Conservation (phyloP, 2,329 filamentous ascomycete species). For the Cercospora sp. region DNA sequence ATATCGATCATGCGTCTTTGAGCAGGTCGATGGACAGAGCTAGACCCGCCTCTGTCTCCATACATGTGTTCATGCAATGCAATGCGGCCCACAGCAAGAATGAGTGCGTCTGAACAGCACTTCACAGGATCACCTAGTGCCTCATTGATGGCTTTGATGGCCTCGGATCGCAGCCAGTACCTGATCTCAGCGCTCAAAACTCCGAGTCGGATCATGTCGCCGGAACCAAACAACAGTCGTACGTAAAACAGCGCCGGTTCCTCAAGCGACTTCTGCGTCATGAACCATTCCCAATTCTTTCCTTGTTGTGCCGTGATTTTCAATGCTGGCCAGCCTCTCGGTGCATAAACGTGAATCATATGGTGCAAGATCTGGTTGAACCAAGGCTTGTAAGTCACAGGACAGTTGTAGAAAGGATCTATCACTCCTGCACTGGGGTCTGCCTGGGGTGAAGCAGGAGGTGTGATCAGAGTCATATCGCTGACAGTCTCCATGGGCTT, state of each 20-base stretch:
- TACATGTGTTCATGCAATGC: slow-evolving; percentile 40
- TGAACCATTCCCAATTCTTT: slow-evolving; percentile 37
- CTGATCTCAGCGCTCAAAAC: slow-evolving; percentile 28
- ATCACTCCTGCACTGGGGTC: slow-evolving; percentile 20
- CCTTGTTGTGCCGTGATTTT: slow-evolving; percentile 36
- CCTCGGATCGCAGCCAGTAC: slow-evolving; percentile 35
- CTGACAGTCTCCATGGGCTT: slow-evolving; percentile 17
- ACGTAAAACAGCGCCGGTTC: slow-evolving; percentile 41
- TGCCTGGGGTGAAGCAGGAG: slow-evolving; percentile 23
- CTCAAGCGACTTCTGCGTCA: slow-evolving; percentile 37
- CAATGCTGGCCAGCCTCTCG: slow-evolving; percentile 39
- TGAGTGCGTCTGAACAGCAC: slow-evolving; percentile 30
- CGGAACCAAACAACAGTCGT: slow-evolving; percentile 38
- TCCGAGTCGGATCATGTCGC: slow-evolving; percentile 35
- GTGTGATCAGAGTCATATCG: slow-evolving; percentile 26
- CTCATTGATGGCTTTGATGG: slow-evolving; percentile 36
- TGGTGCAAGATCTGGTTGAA: slow-evolving; percentile 38
- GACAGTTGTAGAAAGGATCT: slow-evolving; percentile 39
- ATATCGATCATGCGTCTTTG: slow-evolving; percentile 39
- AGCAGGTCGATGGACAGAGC: slow-evolving; percentile 37
- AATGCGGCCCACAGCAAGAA: slow-evolving; percentile 39
- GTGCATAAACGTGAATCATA: slow-evolving; percentile 40
- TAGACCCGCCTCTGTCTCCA: slow-evolving; percentile 36
- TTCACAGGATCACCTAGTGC: slow-evolving; percentile 28
- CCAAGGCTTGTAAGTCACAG: slow-evolving; percentile 37